Base-by-base conservation (phyloP, 768 basidiomycete genomes). In the Psilocybe azurescens region DNA sequence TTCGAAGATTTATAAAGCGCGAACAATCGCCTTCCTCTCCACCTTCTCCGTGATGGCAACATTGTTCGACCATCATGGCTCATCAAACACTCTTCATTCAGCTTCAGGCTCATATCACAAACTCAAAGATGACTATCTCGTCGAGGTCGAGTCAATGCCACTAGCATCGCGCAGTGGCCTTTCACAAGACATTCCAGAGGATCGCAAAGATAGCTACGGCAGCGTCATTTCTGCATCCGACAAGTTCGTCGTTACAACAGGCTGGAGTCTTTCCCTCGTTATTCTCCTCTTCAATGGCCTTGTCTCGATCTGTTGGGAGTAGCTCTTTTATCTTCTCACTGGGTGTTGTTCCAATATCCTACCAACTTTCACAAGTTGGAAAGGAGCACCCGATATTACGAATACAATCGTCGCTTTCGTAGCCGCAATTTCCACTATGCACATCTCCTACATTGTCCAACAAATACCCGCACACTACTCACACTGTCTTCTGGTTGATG, bases 381-480 rank as follows among this genome's bases (percentile, higher is more conserved):
- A 39, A 62, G 30, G 29, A 56, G 18, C 24, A 44, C 55, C 55
- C 3, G 49, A 4, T 1, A 24, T 51, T 8, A 53, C 56, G 24
- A 62, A 62, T 24, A 44, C 49, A 4, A 11, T 62, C 24, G 56
- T 62, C 10, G 38, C 56, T 16, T 33, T 62, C 3, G 49, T 62
- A 3, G 61, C 55, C 20, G 48, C 61, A 6, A 4, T 58, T 3
- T 62, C 61, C 10, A 62, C 61, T 5, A 50, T 47, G 16, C 61
- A 62, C 44, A 41, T 62, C 49, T 29, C 24, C 20, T 62, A 62
- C 30, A 41, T 53, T 9, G 28, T 62, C 16, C 61, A 62, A 44
- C 14, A 20, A 2, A 52, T 41, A 6, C 18, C 53, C 18, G 55
- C 56, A 16, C 32, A 52, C 3, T 62, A 62, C 50, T 51, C 61